Percentiles rank a stretch among this genome's conserved stretches.
phyloP scores from a whole-genome alignment of 345 rosid genomes.

The Gossypium anomalum region DNA sequence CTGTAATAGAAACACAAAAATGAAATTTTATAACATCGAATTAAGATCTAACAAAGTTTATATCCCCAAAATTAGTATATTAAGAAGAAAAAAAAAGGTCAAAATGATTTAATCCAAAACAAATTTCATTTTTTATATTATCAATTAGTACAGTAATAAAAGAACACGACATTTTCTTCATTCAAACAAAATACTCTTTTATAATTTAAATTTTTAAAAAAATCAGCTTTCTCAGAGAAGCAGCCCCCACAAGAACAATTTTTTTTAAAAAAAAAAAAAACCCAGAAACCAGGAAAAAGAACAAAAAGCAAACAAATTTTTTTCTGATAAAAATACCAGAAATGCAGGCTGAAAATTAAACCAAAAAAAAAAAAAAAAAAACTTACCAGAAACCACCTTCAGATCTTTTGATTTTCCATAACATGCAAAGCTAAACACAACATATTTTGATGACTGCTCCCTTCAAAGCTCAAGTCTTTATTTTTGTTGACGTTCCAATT shows the following conservation, averaged over 20 bases:
- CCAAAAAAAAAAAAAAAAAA: conserved; percentile 1
- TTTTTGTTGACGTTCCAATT: background rate
- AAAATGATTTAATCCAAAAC: background rate
- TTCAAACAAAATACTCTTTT: background rate
- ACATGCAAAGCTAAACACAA: conserved; percentile 18
- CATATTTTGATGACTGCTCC: background rate
- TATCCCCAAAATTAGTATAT: background rate
- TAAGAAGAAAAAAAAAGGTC: background rate
- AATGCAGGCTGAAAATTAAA: conserved; percentile 14
- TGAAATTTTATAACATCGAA: conserved; percentile 5
- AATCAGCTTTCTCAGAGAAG: background rate
- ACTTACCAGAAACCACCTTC: conserved; percentile 34
- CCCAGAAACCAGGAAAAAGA: conserved; percentile 12
- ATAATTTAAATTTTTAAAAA: background rate
- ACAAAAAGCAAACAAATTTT: background rate
- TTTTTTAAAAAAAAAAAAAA: background rate
- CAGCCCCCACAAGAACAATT: conserved; percentile 7
- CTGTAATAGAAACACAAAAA: conserved; percentile 13
- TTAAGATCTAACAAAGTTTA: conserved; percentile 25
- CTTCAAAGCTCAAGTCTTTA: background rate
- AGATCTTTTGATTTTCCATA: conserved; percentile 37
- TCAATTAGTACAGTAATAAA: conserved; percentile 16
- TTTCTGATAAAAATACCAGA: conserved; percentile 8
- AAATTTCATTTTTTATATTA: conserved; percentile 9
- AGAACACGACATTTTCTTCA: conserved; percentile 23